Percentiles rank a stretch among this genome's conserved stretches.
phyloP scores from a whole-genome alignment of 1,284 basidiomycete species.

The Apiotrichum veenhuisii region DNA sequence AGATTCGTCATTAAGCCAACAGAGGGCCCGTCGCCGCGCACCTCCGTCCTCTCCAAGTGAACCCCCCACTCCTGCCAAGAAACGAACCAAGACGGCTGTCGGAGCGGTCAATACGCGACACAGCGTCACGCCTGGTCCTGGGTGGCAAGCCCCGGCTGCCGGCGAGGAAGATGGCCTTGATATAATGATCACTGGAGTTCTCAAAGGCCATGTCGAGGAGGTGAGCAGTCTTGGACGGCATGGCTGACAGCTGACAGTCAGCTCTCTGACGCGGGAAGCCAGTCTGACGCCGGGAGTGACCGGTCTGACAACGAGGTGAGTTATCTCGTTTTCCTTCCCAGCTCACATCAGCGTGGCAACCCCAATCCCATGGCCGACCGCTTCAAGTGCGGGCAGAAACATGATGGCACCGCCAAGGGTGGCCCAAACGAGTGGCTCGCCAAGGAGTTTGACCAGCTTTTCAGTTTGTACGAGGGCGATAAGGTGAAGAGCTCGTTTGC shows the following conservation, averaged over 20 bases:
- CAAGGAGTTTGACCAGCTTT: slow-evolving; percentile 40
- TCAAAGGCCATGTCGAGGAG: slow-evolving; percentile 22
- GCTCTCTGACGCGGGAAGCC: too few relatives aligned
- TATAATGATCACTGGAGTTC: slow-evolving; percentile 35
- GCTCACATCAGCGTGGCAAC: slow-evolving; percentile 11
- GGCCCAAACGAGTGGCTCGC: slow-evolving; percentile 48
- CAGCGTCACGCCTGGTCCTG: slow-evolving; percentile 22
- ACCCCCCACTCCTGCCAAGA: neutral
- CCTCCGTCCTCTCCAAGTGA: neutral
- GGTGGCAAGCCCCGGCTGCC: slow-evolving; percentile 25
- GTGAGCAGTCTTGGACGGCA: neutral
- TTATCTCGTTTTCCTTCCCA: too few relatives aligned
- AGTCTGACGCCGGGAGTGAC: neutral
- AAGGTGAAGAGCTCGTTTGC: slow-evolving; percentile 41
- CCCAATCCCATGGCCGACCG: slow-evolving; percentile 19
- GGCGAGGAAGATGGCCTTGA: slow-evolving; percentile 35
- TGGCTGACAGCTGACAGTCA: neutral
- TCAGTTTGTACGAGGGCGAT: slow-evolving; percentile 36
- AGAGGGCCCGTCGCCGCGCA: too few relatives aligned
- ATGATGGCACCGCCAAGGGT: slow-evolving; percentile 23
- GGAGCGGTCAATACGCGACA: slow-evolving; percentile 27
- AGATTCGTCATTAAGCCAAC: slow-evolving; percentile 26
- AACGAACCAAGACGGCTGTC: neutral
- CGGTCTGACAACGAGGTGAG: slow-evolving; percentile 1
- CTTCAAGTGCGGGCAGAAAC: slow-evolving; percentile 39